Percentiles rank a stretch among this genome's conserved stretches.
These are phyloP conservation scores for Bryoerythrophyllum caledonicum DNA, from an alignment of 225 moss, liverwort and hornwort genomes.

Conservation along the genomic window DNA sequence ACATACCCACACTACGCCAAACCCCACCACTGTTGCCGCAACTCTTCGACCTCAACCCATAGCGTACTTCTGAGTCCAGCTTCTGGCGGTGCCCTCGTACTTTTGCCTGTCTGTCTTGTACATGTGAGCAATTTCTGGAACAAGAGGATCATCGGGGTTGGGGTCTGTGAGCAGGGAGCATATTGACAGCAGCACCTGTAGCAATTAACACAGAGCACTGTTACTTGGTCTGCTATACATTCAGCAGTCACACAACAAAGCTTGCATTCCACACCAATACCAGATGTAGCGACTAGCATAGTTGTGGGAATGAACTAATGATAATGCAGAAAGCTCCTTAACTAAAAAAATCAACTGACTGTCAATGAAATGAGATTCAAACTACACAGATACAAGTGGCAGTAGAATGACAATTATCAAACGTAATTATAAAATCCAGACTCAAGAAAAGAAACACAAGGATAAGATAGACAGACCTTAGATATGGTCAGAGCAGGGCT, in stretches of 20 bases:
- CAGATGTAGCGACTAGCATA: neutral
- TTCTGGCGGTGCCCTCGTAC: slow-evolving; percentile 91
- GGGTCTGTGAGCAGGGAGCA: slow-evolving; percentile 95
- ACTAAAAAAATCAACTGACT: neutral
- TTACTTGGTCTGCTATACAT: slow-evolving; percentile 11
- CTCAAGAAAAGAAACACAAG: neutral
- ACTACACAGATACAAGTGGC: neutral
- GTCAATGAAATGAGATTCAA: neutral
- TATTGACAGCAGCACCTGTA: slow-evolving; percentile 94
- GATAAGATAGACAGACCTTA: slow-evolving; percentile 53
- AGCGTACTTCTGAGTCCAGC: slow-evolving; percentile 99
- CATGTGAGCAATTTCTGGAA: slow-evolving; percentile 98
- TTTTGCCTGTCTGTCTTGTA: slow-evolving; percentile 99
- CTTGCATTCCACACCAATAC: neutral
- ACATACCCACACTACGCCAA: slow-evolving; percentile 44
- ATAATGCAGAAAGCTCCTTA: neutral
- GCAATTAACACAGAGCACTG: neutral
- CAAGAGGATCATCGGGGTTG: slow-evolving; percentile 95
- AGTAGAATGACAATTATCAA: neutral
- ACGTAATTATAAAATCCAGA: too few relatives aligned
- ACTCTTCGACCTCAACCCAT: slow-evolving; percentile 70
- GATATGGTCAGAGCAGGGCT: slow-evolving; percentile 98
- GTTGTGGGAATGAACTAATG: neutral
- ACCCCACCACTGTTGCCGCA: slow-evolving; percentile 28
- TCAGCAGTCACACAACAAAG: neutral